Base-by-base conservation (phyloP, 2,329 filamentous ascomycete species). In the Rhynchosporium graminicola region DNA sequence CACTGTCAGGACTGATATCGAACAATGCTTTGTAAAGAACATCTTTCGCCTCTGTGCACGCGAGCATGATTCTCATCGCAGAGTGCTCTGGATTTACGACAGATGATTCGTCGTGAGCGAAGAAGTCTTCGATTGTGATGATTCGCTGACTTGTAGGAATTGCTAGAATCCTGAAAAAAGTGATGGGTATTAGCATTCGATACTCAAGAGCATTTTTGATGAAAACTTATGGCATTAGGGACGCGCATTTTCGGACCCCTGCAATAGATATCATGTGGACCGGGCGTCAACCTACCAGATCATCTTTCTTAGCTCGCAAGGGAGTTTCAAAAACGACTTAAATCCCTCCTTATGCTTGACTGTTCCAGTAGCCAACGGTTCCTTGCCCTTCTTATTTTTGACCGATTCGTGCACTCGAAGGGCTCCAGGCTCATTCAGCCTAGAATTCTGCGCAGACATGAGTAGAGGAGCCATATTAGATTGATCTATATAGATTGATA, bases 231-330 rank as follows among this genome's bases (percentile, higher is more conserved):
- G 20, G 1, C 33, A 10, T 36, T 3, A 5, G 5, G 33, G 9
- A 36, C 9, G 9, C 33, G 5, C 33, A 36, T 10, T 36, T 5
- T 5, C 5, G 33, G 33, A 36, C 33, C 9, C 33, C 9, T 36
- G 5, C 5, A 36, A 36, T 6, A 10, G 33, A 36, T 1, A 36
- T 6, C 9, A 36, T 2, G 33, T 10, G 9, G 45, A 47, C 8
- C n/a, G 20, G 20, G 20, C 20, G 1, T 20, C 20, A 20, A 54
- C 38, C 15, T 28, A 57, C 54, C 31, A 57, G 28, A 57, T 38
- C 40, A 57, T 47, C n/a, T 28, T 57, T 29, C 40, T 47, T 42
- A 57, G 36, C 28, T 57, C 43, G 9, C 45, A 46, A 3, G 40
- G 40, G 15, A 45, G 13, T 40, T 36, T 57, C 1, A 28, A 31